These are phyloP conservation scores for Glonium stellatum DNA, from an alignment of 495 filamentous ascomycete species.

Conservation along the genomic window DNA sequence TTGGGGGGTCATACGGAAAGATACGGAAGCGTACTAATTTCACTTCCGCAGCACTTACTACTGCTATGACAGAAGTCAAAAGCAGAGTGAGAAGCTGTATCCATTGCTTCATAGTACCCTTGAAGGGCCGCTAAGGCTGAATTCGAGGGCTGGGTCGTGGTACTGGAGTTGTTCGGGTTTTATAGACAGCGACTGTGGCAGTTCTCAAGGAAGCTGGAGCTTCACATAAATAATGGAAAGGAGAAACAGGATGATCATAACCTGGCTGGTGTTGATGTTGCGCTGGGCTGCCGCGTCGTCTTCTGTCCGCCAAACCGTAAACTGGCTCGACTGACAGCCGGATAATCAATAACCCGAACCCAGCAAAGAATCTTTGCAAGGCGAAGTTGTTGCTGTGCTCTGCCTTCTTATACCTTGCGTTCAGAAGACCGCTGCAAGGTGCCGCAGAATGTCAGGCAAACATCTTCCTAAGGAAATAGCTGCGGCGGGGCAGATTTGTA, in stretches of 20 bases:
- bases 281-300: neutral
- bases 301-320: neutral
- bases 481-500: conserved; percentile 21
- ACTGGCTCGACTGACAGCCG: conserved; percentile 1
- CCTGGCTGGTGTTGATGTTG: neutral
- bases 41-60: conserved; percentile 26
- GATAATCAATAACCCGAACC: neutral
- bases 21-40: conserved; percentile 17
- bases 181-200: neutral
- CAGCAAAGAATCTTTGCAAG: neutral
- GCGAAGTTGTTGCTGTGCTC: neutral
- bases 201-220: neutral
- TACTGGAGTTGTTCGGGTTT: neutral
- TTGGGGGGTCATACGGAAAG: neutral
- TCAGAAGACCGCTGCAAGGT: too few species aligned
- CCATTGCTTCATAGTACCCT: conserved; percentile 22
- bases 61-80: conserved; percentile 18
- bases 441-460: conserved; percentile 19
- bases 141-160: neutral
- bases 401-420: neutral
- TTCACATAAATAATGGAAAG: neutral
- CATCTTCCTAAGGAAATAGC: conserved; percentile 1
- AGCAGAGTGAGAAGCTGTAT: conserved; percentile 17
- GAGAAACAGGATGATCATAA: neutral
- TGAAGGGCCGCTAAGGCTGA: conserved; percentile 20